These are phyloP conservation scores for Phaseolus lunatus DNA, from an alignment of 306 rosid species.

Conservation along the genomic window DNA sequence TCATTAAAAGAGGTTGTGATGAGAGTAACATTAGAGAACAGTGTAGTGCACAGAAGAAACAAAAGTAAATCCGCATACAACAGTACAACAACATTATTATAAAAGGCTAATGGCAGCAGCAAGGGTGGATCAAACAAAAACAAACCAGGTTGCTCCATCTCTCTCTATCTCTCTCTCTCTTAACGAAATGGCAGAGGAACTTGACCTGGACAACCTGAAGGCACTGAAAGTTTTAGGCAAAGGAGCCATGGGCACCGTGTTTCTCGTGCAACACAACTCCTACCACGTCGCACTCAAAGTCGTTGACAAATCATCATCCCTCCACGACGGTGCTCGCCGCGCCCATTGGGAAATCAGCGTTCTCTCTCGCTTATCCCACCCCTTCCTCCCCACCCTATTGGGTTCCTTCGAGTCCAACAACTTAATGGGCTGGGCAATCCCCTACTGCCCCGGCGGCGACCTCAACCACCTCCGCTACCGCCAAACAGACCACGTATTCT, in stretches of 20 bases:
- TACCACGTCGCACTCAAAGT: conserved; percentile 73
- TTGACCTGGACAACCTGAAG: background rate
- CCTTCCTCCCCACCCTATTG: conserved; percentile 70
- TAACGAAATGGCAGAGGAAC: background rate
- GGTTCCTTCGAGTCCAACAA: conserved; percentile 62
- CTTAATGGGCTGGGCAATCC: conserved; percentile 81
- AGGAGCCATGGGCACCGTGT: conserved; percentile 93
- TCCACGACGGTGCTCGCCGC: conserved; percentile 66
- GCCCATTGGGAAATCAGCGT: conserved; percentile 88
- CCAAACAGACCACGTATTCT: conserved; percentile 78
- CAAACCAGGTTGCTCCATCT: background rate
- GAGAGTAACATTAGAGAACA: too few species aligned
- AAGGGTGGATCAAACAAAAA: background rate
- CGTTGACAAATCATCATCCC: conserved; percentile 61
- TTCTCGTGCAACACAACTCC: conserved; percentile 54
- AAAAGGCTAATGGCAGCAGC: background rate
- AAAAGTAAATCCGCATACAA: background rate
- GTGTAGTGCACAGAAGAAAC: background rate
- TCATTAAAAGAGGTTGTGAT: too few species aligned
- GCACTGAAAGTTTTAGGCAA: conserved; percentile 60
- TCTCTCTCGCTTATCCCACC: conserved; percentile 65
- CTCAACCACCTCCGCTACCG: conserved; percentile 86
- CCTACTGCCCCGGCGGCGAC: conserved; percentile 94
- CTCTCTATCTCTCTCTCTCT: background rate
- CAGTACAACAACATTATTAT: too few species aligned